Evolutionary conservation across 768 basidiomycete genomes (phyloP), one percentile per base, ranked within the genome.

Genomic region (Leucosporidium yakuticum): DNA sequence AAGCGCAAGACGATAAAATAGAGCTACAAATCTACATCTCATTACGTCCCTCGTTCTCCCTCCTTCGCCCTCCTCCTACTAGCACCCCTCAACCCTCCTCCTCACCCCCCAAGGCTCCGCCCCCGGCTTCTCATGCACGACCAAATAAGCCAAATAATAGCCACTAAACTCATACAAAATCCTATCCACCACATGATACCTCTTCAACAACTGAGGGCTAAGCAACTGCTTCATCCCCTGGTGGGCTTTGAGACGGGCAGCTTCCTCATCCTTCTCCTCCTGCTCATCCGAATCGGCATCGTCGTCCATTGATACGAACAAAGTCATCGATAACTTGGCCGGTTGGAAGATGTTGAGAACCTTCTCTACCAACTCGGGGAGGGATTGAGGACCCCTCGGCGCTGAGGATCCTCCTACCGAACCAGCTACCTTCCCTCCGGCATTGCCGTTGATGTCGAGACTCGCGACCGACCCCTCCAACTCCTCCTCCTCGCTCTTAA

Each of bases 331-430:
- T 64, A 98, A 83, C 64, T 87, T 84, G 3, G 86, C 87, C 0
- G 96, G 96, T 74, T 89, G 87, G 81, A 99, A 99, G 78, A 99
- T 96, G 73, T 83, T 81, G 36, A 97, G 90, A 36, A 99, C 93
- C 65, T 90, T 88, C 70, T 86, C 86, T 65, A 98, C 84, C 65
- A 97, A 85, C 23, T 87, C 86, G 74, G 85, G 82, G 55, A 98
- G 81, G 4, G 21, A 27, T 51, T 60, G 58, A 21, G 61, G 55
- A 32, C 49, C 39, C 39, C 39, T 44, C 39, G 39, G 12, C 5
- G 34, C 34, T 49, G 27, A 17, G 27, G 60, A 47, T 56, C 31
- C 55, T 11, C 51, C 51, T 27, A 9, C 51, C 89, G 84, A 36
- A 47, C 59, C n/a, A 56, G 54, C 27, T 23, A 44, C 39, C 14